Evolutionary conservation across 495 filamentous ascomycete genomes (phyloP).

Genomic region (Penicillium ochrochloron): DNA sequence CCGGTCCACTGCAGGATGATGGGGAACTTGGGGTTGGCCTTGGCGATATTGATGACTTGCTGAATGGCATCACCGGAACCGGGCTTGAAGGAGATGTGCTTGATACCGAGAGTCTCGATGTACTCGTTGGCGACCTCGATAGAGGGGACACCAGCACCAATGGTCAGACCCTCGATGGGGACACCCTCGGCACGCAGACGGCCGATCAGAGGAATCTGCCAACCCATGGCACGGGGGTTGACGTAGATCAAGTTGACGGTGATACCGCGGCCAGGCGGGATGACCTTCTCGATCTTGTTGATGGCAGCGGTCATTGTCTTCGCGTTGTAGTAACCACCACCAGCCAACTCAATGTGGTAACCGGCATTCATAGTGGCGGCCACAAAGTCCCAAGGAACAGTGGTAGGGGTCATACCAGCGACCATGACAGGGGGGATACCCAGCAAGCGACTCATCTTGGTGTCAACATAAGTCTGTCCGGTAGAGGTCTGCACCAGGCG

Average conservation of each 20-base stretch:
- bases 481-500: slow-evolving; percentile 82
- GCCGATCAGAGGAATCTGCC: slow-evolving; percentile 93
- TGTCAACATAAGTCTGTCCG: slow-evolving; percentile 90
- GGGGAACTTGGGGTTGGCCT: slow-evolving; percentile 50
- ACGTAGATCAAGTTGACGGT: slow-evolving; percentile 96
- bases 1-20: slow-evolving; percentile 58
- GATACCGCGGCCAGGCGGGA: slow-evolving; percentile 90
- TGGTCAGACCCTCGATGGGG: slow-evolving; percentile 84
- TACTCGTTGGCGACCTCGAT: slow-evolving; percentile 52
- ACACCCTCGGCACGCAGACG: slow-evolving; percentile 84
- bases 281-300: slow-evolving; percentile 83
- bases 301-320: slow-evolving; percentile 88
- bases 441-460: slow-evolving; percentile 93
- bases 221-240: slow-evolving; percentile 92
- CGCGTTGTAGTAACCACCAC: slow-evolving; percentile 93
- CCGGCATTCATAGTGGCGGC: slow-evolving; percentile 95
- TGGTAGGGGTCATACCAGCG: slow-evolving; percentile 94
- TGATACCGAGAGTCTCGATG: slow-evolving; percentile 50
- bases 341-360: slow-evolving; percentile 88
- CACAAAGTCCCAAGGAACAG: slow-evolving; percentile 93
- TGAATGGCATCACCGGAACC: slow-evolving; percentile 50
- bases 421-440: slow-evolving; percentile 91
- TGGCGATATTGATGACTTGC: slow-evolving; percentile 53
- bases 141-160: slow-evolving; percentile 57
- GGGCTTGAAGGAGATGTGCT: slow-evolving; percentile 57